Percentiles rank a stretch among this genome's conserved stretches.
These are phyloP conservation scores for Fonsecaea nubica DNA, from an alignment of 2,329 filamentous ascomycete species.

Conservation along the genomic window DNA sequence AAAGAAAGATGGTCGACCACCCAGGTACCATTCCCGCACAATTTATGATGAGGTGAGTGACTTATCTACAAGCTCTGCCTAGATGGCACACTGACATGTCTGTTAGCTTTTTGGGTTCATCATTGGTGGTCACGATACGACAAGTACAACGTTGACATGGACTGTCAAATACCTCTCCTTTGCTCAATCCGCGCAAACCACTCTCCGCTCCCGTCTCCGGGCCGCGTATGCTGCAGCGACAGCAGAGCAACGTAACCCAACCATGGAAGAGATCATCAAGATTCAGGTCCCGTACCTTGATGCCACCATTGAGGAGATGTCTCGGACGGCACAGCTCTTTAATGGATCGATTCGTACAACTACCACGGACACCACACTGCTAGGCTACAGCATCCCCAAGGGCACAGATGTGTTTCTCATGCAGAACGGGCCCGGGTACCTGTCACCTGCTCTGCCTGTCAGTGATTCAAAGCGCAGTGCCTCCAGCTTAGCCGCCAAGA, in stretches of 20 bases:
- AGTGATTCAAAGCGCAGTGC: slow-evolving; percentile 44
- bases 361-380: slow-evolving; percentile 48
- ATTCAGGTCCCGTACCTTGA: slow-evolving; percentile 50
- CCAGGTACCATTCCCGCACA: slow-evolving; percentile 39
- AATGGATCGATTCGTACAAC: slow-evolving; percentile 43
- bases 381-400: slow-evolving; percentile 51
- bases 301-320: slow-evolving; percentile 56
- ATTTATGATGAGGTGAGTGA: slow-evolving; percentile 43
- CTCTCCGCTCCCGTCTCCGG: slow-evolving; percentile 45
- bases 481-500: slow-evolving; percentile 42
- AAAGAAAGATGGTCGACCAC: slow-evolving; percentile 43
- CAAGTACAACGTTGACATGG: slow-evolving; percentile 52
- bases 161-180: slow-evolving; percentile 49
- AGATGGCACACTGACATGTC: slow-evolving; percentile 8
- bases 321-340: slow-evolving; percentile 47
- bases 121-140: slow-evolving; percentile 57
- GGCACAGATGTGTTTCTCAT: slow-evolving; percentile 47
- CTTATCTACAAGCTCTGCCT: slow-evolving; percentile 35
- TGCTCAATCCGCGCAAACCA: slow-evolving; percentile 46
- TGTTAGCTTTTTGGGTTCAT: slow-evolving; percentile 46
- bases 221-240: slow-evolving; percentile 40
- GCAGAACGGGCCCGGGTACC: slow-evolving; percentile 32
- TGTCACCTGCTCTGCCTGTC: slow-evolving; percentile 37
- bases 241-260: slow-evolving; percentile 39
- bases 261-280: slow-evolving; percentile 44